Evolutionary conservation across 345 rosid species (phyloP).

Genomic region (Aquilaria yunnanensis): DNA sequence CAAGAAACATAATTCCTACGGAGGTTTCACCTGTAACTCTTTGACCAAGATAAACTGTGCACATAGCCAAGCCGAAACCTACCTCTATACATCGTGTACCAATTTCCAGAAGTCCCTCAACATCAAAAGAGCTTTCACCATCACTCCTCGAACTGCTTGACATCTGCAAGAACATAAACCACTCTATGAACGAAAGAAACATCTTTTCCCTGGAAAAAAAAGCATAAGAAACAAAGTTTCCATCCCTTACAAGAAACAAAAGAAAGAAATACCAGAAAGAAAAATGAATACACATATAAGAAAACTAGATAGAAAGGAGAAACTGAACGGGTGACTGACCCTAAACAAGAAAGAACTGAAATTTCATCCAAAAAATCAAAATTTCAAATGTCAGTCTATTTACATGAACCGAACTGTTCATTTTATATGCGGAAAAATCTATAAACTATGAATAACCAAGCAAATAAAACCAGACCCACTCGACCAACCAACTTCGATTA

Average conservation of each 20-base stretch:
- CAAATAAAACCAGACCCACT: too few species aligned
- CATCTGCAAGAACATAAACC: constrained; percentile 18
- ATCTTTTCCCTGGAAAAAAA: not conserved
- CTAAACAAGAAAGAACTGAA: too few species aligned
- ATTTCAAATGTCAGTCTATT: too few species aligned
- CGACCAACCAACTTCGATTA: too few species aligned
- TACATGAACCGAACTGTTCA: too few species aligned
- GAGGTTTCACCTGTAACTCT: too few species aligned
- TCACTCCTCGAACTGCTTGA: constrained; percentile 30
- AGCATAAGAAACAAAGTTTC: not conserved
- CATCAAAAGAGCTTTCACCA: constrained; percentile 23
- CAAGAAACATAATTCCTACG: too few species aligned
- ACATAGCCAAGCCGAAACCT: not conserved
- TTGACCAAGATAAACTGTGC: too few species aligned
- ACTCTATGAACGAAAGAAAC: not conserved
- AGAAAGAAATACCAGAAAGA: not conserved
- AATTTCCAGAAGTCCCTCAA: constrained; percentile 42
- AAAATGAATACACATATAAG: not conserved
- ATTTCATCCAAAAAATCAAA: too few species aligned
- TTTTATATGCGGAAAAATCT: too few species aligned
- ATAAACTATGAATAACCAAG: too few species aligned
- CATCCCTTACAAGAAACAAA: not conserved
- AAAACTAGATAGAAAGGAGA: not conserved
- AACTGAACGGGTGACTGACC: too few species aligned
- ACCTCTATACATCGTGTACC: constrained; percentile 54